Evolutionary conservation across 2,329 filamentous ascomycete genomes (phyloP).

Genomic region (Fusarium scirpi): DNA sequence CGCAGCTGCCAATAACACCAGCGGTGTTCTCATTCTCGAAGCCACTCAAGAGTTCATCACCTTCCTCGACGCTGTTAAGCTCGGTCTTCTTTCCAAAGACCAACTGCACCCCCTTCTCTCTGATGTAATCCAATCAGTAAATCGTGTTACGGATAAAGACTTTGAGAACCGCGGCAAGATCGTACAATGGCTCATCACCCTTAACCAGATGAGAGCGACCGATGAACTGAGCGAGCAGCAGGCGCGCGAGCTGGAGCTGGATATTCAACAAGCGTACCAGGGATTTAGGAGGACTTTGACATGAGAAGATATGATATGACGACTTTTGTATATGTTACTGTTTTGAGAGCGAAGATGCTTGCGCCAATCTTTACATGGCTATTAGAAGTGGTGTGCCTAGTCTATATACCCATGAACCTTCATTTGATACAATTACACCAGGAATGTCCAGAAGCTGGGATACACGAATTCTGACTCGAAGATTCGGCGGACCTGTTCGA

Average conservation of each 20-base stretch:
- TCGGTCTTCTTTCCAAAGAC: conserved; percentile 93
- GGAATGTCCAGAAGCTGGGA: conserved; percentile 97
- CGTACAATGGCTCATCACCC: conserved; percentile 95
- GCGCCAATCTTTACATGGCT: background rate
- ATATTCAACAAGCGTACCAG: conserved; percentile 94
- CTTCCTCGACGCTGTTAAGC: conserved; percentile 91
- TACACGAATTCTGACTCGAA: conserved; percentile 99
- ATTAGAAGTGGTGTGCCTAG: conserved; percentile 21
- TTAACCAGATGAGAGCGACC: conserved; percentile 98
- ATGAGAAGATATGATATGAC: conserved; percentile 49
- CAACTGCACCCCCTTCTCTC: conserved; percentile 94
- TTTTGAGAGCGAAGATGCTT: conserved; percentile 27
- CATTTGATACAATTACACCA: conserved; percentile 68
- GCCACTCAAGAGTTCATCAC: conserved; percentile 99
- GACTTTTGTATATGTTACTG: conserved; percentile 11
- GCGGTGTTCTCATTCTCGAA: conserved; percentile 79
- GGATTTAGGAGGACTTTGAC: conserved; percentile 87
- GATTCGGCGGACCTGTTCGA: conserved; percentile 95
- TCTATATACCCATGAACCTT: conserved; percentile 42
- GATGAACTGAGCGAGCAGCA: conserved; percentile 91
- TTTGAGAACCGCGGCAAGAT: conserved; percentile 98
- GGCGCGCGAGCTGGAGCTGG: conserved; percentile 87
- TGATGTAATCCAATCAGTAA: conserved; percentile 96
- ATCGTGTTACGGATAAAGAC: conserved; percentile 94
- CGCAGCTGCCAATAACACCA: conserved; percentile 60